Percentiles rank a stretch among this genome's conserved stretches.
phyloP scores from a whole-genome alignment of 352 stramenopile species.

The Globisporangium cystogenes region DNA sequence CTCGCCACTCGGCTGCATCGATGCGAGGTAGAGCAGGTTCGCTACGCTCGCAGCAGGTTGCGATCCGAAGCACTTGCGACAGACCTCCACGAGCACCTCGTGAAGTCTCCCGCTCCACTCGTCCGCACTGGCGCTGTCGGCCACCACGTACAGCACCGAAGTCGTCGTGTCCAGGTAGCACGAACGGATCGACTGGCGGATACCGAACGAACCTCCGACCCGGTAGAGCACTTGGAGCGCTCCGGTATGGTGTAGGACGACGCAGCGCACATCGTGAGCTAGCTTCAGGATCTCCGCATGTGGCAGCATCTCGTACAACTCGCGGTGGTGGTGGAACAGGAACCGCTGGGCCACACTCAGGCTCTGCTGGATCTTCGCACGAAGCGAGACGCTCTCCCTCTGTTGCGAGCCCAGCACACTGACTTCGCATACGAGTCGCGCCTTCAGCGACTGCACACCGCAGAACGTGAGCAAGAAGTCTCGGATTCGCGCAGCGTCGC shows the following conservation, averaged over 20 bases:
- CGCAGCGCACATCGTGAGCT: slow-evolving; percentile 21
- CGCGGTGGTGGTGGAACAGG: slow-evolving; percentile 38
- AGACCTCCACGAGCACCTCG: slow-evolving; percentile 49
- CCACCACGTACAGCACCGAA: slow-evolving; percentile 31
- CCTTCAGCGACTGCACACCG: slow-evolving; percentile 43
- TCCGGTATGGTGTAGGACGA: slow-evolving; percentile 33
- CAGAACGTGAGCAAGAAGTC: slow-evolving; percentile 41
- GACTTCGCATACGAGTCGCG: slow-evolving; percentile 44
- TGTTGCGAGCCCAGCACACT: slow-evolving; percentile 32
- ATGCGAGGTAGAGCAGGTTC: slow-evolving; percentile 71
- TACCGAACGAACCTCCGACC: slow-evolving; percentile 30
- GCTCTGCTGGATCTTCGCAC: slow-evolving; percentile 13
- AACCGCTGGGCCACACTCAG: slow-evolving; percentile 47
- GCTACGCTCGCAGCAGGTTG: slow-evolving; percentile 42
- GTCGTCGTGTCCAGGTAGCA: slow-evolving; percentile 44
- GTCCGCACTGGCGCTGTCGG: slow-evolving; percentile 23
- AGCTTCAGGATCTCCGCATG: slow-evolving; percentile 26
- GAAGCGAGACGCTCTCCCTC: slow-evolving; percentile 21
- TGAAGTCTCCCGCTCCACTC: slow-evolving; percentile 24
- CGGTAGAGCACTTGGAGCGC: slow-evolving; percentile 52
- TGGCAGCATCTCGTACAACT: slow-evolving; percentile 33
- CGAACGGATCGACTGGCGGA: slow-evolving; percentile 18
- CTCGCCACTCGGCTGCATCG: slow-evolving; percentile 32
- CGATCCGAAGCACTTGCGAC: slow-evolving; percentile 42
- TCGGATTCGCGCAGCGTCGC: slow-evolving; percentile 13